Percentiles rank a stretch among this genome's conserved stretches.
Evolutionary conservation across 345 rosid genomes (phyloP).

Genomic region (Pistacia atlantica): DNA sequence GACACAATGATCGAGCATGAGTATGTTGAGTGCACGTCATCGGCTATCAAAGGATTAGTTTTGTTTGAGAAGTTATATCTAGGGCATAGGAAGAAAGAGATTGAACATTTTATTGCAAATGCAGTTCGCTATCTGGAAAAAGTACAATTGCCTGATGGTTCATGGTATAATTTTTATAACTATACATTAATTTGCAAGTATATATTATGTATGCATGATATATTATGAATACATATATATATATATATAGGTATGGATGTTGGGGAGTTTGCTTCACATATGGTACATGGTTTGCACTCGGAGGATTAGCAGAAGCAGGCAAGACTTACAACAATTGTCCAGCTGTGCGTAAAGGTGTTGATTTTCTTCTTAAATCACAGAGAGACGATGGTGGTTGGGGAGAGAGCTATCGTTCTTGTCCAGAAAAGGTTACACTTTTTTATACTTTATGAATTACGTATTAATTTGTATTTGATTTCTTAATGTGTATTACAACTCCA

Average conservation of each 20-base stretch:
- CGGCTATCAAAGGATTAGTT: slow-evolving; percentile 42
- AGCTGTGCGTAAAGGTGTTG: slow-evolving; percentile 40
- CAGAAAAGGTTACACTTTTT: slow-evolving; percentile 36
- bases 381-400: slow-evolving; percentile 57
- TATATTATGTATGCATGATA: no score
- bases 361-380: slow-evolving; percentile 54
- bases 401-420: slow-evolving; percentile 57
- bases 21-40: slow-evolving; percentile 57
- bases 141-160: slow-evolving; percentile 47
- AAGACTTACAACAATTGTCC: slow-evolving; percentile 37
- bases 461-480: no score
- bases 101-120: slow-evolving; percentile 35
- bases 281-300: slow-evolving; percentile 52
- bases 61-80: slow-evolving; percentile 49
- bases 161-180: slow-evolving; percentile 25
- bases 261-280: slow-evolving; percentile 62
- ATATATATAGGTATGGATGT: slow-evolving; percentile 39
- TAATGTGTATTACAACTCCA: no score
- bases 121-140: slow-evolving; percentile 37
- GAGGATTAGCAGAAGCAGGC: slow-evolving; percentile 49
- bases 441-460: no score
- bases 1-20: slow-evolving; percentile 47
- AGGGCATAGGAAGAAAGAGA: slow-evolving; percentile 45
- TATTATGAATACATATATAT: no score
- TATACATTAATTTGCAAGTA: no score